phyloP scores from a whole-genome alignment of 176 grass and related monocot genomes.

The Rhynchospora breviuscula region DNA sequence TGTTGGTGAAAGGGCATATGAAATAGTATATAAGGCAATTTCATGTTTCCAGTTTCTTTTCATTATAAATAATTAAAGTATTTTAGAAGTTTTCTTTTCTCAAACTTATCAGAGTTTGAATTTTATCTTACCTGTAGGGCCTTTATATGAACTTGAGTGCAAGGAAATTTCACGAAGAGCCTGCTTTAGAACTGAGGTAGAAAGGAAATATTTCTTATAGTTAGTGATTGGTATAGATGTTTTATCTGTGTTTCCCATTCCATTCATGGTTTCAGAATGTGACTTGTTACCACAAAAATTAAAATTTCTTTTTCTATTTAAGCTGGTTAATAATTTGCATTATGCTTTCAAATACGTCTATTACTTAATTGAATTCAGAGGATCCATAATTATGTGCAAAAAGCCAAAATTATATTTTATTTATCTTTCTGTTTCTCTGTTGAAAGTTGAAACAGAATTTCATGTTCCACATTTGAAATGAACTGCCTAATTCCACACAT shows the following conservation, averaged over 20 bases:
- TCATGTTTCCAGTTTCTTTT: not conserved
- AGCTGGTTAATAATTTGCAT: not conserved
- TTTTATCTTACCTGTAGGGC: conserved; percentile 43
- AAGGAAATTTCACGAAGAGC: conserved; percentile 47
- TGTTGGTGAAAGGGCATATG: not conserved
- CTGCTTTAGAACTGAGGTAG: conserved; percentile 56
- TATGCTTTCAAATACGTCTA: not conserved
- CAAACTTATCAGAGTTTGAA: not conserved
- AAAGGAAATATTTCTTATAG: not conserved
- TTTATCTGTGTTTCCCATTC: not conserved
- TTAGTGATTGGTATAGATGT: not conserved
- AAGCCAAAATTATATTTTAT: not conserved
- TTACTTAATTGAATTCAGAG: not conserved
- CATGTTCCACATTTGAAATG: not conserved
- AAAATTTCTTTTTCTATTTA: not conserved
- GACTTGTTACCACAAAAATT: not conserved
- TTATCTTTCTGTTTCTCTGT: conserved; percentile 13
- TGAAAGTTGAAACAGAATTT: not conserved
- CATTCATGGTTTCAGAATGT: not conserved
- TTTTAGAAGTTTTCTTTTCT: conserved; percentile 4
- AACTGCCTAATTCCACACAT: not conserved
- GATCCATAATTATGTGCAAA: not conserved
- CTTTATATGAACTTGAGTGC: conserved; percentile 67
- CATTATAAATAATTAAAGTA: not conserved
- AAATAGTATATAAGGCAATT: not conserved